A percentile compares a stretch with the other conserved stretches of the same genome.
Conservation (phyloP, 352 stramenopile genomes). For the Phytophthora ramorum region DNA sequence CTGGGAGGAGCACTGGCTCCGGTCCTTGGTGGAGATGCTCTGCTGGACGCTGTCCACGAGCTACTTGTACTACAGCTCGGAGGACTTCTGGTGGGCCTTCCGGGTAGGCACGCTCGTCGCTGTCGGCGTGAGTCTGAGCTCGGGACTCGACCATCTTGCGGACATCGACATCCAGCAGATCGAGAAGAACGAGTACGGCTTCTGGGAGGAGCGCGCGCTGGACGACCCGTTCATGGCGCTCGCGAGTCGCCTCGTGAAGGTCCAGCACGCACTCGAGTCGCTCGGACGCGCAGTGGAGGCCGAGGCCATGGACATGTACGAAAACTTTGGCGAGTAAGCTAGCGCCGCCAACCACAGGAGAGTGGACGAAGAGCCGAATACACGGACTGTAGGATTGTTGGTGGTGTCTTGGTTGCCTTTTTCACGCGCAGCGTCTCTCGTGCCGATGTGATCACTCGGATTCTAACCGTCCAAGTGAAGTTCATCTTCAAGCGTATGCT, state of each 20-base stretch:
- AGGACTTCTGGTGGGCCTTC: slow-evolving; percentile 62
- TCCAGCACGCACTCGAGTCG: slow-evolving; percentile 40
- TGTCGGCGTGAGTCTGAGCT: slow-evolving; percentile 56
- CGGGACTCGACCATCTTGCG: slow-evolving; percentile 61
- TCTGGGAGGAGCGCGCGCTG: slow-evolving; percentile 61
- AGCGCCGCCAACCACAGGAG: slow-evolving; percentile 4
- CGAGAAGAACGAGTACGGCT: slow-evolving; percentile 50
- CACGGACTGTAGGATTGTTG: slow-evolving; percentile 17
- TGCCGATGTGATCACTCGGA: slow-evolving; percentile 13
- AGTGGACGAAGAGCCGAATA: slow-evolving; percentile 10
- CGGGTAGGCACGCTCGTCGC: slow-evolving; percentile 62
- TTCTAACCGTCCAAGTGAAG: slow-evolving; percentile 16
- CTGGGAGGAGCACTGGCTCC: slow-evolving; percentile 59
- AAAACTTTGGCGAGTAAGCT: slow-evolving; percentile 68
- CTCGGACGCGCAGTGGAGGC: slow-evolving; percentile 38
- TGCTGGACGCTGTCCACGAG: slow-evolving; percentile 64
- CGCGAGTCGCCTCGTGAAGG: slow-evolving; percentile 45
- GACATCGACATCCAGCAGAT: slow-evolving; percentile 59
- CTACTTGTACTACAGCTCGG: slow-evolving; percentile 66
- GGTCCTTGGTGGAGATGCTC: slow-evolving; percentile 69
- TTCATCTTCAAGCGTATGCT: slow-evolving; percentile 8
- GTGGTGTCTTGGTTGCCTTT: slow-evolving; percentile 1
- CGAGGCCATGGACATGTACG: slow-evolving; percentile 74
- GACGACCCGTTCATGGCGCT: slow-evolving; percentile 58
- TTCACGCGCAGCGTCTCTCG: slow-evolving; percentile 23